phyloP scores from a whole-genome alignment of 2,329 filamentous ascomycete genomes.

The Phyllosticta citriasiana region DNA sequence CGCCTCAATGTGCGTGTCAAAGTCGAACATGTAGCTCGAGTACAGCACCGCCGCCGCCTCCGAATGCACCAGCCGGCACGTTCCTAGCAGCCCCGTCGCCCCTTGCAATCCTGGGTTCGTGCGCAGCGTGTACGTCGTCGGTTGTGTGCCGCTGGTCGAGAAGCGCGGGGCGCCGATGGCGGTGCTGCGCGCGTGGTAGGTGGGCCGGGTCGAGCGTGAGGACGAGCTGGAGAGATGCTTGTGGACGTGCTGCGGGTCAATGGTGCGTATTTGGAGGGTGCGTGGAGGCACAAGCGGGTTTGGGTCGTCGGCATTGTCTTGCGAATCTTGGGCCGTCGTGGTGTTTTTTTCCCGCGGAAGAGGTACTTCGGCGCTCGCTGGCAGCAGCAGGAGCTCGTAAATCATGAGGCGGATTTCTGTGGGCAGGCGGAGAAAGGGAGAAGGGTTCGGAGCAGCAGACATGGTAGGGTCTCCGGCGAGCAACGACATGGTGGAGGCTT shows the following conservation, averaged over 20 bases:
- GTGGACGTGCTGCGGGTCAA: slow-evolving; percentile 23
- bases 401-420: slow-evolving; percentile 38
- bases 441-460: background rate
- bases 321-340: slow-evolving; percentile 26
- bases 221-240: slow-evolving; percentile 15
- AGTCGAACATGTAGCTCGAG: slow-evolving; percentile 47
- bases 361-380: slow-evolving; percentile 13
- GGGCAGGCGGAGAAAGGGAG: slow-evolving; percentile 31
- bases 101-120: slow-evolving; percentile 31
- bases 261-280: slow-evolving; percentile 33
- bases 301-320: slow-evolving; percentile 23
- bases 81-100: slow-evolving; percentile 32
- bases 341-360: background rate
- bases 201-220: slow-evolving; percentile 24
- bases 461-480: background rate
- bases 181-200: slow-evolving; percentile 28
- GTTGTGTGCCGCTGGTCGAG: slow-evolving; percentile 30
- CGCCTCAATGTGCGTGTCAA: slow-evolving; percentile 50
- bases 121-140: slow-evolving; percentile 48
- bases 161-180: slow-evolving; percentile 26
- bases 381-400: slow-evolving; percentile 34
- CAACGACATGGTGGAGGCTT: background rate
- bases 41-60: slow-evolving; percentile 51
- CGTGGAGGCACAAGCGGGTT: slow-evolving; percentile 23
- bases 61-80: slow-evolving; percentile 40